These are phyloP conservation scores for Tuber magnatum DNA, from an alignment of 495 filamentous ascomycete species.

Conservation along the genomic window DNA sequence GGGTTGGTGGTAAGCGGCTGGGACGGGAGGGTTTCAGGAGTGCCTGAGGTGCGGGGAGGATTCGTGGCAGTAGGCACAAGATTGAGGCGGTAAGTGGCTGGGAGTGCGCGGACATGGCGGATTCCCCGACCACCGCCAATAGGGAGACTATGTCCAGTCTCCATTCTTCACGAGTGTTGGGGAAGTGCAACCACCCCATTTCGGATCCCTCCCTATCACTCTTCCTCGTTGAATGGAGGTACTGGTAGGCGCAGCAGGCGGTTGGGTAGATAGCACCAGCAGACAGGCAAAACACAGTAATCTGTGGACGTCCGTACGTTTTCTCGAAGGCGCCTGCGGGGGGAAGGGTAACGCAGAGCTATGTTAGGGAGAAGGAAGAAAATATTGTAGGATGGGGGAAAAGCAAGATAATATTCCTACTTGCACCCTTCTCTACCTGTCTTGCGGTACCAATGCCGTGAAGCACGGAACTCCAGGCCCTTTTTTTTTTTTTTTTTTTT, in stretches of 20 bases:
- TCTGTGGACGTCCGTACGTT: background rate
- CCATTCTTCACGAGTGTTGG: background rate
- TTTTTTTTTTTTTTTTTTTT: background rate
- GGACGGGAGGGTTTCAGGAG: slow-evolving; percentile 54
- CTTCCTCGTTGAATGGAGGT: background rate
- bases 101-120: slow-evolving; percentile 51
- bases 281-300: slow-evolving; percentile 2
- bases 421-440: background rate
- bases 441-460: background rate
- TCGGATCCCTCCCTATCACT: background rate
- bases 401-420: background rate
- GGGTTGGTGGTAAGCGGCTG: slow-evolving; percentile 49
- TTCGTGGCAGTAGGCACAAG: slow-evolving; percentile 55
- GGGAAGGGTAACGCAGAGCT: background rate
- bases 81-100: slow-evolving; percentile 53
- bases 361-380: background rate
- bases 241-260: background rate
- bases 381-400: background rate
- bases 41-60: slow-evolving; percentile 61
- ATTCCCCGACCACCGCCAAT: slow-evolving; percentile 42
- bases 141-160: slow-evolving; percentile 13
- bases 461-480: background rate
- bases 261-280: background rate
- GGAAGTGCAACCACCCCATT: background rate
- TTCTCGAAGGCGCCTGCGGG: background rate